phyloP scores from a whole-genome alignment of 2,329 filamentous ascomycete species.

The Aspergillus latus region DNA sequence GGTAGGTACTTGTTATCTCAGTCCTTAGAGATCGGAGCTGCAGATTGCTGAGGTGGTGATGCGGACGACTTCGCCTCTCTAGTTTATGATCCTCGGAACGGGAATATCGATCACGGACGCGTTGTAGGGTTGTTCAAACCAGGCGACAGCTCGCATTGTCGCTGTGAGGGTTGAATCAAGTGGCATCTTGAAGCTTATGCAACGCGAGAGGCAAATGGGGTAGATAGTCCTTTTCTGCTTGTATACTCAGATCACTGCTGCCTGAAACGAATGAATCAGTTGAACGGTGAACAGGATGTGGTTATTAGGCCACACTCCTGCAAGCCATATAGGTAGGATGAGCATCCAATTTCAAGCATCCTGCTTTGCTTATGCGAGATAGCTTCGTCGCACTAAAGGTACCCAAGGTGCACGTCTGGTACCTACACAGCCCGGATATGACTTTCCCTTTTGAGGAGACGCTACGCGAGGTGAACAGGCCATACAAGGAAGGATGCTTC shows the following conservation, averaged over 20 bases:
- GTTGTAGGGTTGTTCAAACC: constrained; percentile 28
- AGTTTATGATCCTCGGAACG: constrained; percentile 20
- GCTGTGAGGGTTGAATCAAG: neutral
- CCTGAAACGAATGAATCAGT: too few species aligned
- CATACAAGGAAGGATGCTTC: constrained; percentile 50
- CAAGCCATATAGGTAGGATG: too few species aligned
- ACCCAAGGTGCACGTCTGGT: constrained; percentile 49
- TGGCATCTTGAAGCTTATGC: too few species aligned
- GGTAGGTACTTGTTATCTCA: too few species aligned
- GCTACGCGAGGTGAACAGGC: constrained; percentile 47
- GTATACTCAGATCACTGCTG: too few species aligned
- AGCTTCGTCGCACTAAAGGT: constrained; percentile 43
- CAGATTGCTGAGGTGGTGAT: constrained; percentile 39
- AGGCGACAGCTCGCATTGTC: constrained; percentile 33
- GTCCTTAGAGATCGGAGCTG: constrained; percentile 30
- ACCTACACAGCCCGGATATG: constrained; percentile 54
- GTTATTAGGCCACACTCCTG: too few species aligned
- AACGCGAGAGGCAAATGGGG: neutral
- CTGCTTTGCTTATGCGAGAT: too few species aligned
- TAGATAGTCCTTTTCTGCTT: too few species aligned
- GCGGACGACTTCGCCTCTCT: constrained; percentile 38
- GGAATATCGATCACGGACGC: constrained; percentile 27
- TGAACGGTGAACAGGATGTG: too few species aligned
- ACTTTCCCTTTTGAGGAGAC: constrained; percentile 49
- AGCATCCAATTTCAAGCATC: too few species aligned